Percentiles rank a stretch among this genome's conserved stretches.
Evolutionary conservation across 495 filamentous ascomycete genomes (phyloP).

Genomic region (Chaetomium cochliodes): DNA sequence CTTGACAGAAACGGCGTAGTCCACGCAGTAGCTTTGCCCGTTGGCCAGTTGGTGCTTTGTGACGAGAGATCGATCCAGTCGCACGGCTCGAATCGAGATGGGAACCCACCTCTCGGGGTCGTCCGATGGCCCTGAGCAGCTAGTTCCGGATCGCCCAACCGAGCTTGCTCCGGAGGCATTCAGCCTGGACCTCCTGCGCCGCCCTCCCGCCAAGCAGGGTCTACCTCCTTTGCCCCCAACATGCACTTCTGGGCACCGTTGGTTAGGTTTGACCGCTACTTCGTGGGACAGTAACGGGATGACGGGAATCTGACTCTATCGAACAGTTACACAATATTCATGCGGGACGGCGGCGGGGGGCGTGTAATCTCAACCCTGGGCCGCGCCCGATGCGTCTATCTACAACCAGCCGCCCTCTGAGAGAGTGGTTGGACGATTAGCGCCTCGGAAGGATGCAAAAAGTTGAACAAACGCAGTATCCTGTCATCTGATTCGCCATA

Average conservation of each 20-base stretch:
- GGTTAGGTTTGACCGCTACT: constrained; percentile 9
- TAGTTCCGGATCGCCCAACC: neutral
- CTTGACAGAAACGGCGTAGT: neutral
- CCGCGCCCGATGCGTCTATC: neutral
- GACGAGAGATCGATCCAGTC: neutral
- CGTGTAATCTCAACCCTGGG: neutral
- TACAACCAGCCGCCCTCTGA: neutral
- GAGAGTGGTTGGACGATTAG: neutral
- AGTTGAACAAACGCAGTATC: neutral
- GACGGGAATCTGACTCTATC: neutral
- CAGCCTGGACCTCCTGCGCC: neutral
- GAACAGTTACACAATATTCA: neutral
- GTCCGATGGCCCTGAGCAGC: neutral
- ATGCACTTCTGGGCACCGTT: too few relatives aligned
- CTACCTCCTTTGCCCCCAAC: constrained; percentile 1
- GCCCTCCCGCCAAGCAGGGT: neutral
- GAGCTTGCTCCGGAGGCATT: neutral
- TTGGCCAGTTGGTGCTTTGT: neutral
- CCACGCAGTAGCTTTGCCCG: neutral
- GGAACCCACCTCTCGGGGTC: neutral
- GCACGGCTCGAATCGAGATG: neutral
- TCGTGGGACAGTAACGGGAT: neutral
- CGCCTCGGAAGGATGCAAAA: neutral
- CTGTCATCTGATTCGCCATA: neutral
- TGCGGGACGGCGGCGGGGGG: neutral